Evolutionary conservation across 768 basidiomycete genomes (phyloP), one percentile per base, ranked within the genome.

Genomic region (Sporobolomyces phaffii): DNA sequence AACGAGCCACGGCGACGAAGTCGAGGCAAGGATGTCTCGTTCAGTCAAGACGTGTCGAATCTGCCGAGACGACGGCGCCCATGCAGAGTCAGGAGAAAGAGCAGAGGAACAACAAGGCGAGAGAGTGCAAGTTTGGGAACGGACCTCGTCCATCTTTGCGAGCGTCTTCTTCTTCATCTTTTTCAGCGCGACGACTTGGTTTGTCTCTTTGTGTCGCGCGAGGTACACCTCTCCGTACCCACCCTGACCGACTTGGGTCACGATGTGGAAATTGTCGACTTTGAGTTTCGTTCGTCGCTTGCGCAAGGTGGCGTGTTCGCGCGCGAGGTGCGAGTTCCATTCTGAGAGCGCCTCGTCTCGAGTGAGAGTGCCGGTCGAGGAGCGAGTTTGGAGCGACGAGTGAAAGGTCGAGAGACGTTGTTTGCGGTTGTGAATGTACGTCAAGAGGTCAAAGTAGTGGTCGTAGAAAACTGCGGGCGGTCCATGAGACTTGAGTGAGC

Each of bases 201-300:
- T 90, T 1, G 93, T 89, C 73, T 99, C 96, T 72, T 87, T 87
- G 77, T 97, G 96, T 45, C 94, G 81, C 14, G 96, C 96, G 57
- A 99, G 82, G 76, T 89, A 99, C 29, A 99, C 96, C 71, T 97
- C 94, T 8, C 96, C 96, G 78, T 98, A 99, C 3, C 96, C 96
- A 17, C 96, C 96, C 79, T 99, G 96, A 2, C 96, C 96, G 52
- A 99, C 91, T 78, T 99, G 96, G 1, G 92, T 91, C 70, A 99
- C 93, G 77, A 99, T 94, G 75, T 96, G 90, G 78, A 99, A 99
- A 75, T 94, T 90, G 53, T 97, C 91, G 29, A 99, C 85, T 65
- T 86, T 84, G 47, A 98, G 82, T 76, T 96, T 99, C 15, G 93
- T 87, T 41, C 96, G 83, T n/a, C 96, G 84, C 68, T 88, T 87